Base-by-base conservation (phyloP, 306 rosid species). In the Vigna hirtella region DNA sequence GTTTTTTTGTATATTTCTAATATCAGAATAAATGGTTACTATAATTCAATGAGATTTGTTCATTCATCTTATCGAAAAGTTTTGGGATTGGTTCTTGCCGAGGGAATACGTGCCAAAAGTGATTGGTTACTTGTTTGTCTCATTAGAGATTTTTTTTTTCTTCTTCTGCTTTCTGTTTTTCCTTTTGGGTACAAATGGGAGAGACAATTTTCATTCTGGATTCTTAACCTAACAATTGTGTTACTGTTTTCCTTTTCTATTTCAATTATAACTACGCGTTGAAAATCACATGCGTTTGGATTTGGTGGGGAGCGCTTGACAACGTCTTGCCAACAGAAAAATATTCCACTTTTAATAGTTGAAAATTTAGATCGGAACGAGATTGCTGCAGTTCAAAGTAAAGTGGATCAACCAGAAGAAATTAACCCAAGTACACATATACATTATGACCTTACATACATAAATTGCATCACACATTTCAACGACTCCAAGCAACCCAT, bases 311-410 rank as follows among this genome's bases (percentile, higher is more conserved):
- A 48, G 70, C 68, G 82, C 42, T 49, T 57, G 86, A 82, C 72
- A 76, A 72, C 11, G 84, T 73, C 82, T 7, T 45, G 20, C 81
- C 62, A 84, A 74, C 79, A 55, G 78, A 74, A 63, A 83, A 74
- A 32, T 66, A 77, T 36, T 56, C 8, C 34, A 38, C 14, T 66
- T 73, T 66, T 13, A 42, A 67, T 43, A n/a, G 43, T 2, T 22
- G 28, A 30, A 74, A 75, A 55, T 4, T 42, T 52, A 67, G 50
- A 73, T 18, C 32, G 61, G 51, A 17, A 32, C 22, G 15, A 13
- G 34, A 34, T 77, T 80, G 85, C 80, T 52, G 70, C 18, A 38
- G 17, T 58, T 47, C 1, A 18, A 84, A 84, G 85, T 72, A 81
- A 84, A 72, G 80, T 72, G 66, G 72, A 66, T 58, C 72, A 30